Evolutionary conservation across 805 yeast genomes (phyloP), one percentile per base, ranked within the genome.

Genomic region (Tetrapisispora phaffii): DNA sequence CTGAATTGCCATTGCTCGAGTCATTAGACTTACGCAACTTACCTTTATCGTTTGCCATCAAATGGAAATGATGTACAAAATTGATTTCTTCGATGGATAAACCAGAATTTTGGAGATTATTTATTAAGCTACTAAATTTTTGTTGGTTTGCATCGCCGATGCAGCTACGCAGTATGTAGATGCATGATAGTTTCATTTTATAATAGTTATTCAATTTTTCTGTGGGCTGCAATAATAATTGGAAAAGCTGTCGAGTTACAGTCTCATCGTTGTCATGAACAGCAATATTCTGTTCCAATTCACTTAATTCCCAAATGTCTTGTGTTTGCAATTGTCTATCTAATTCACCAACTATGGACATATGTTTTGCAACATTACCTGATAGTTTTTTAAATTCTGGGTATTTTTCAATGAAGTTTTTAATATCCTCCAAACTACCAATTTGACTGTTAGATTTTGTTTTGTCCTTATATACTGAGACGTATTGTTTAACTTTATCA

Each of bases 301-400:
- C 97, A 50, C 95, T 83, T 2, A 88, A 75, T 47, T 82, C 86
- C 83, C 96, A 85, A 43, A 90, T 69, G 50, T 84, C 72, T 44
- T 72, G 69, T 19, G 64, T 57, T 28, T 80, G 77, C 34, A 93
- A 84, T 48, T 76, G 75, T 47, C 81, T 76, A 57, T 88, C 94
- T 44, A 93, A 74, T 58, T 90, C 97, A 21, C 90, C 77, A 7
- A 90, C 89, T 20, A 93, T 72, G 19, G 94, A 78, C 75, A 93
- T 88, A 64, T 93, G 98, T 57, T 90, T 93, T 26, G 94, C 76
- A 10, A 93, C 87, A 60, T 89, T 90, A 29, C 86, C 80, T 10
- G 95, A 84, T 29, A 90, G 70, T 58, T 85, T 87, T 53, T 87
- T 82, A 62, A 85, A 89, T 60, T 93, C 98, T 1, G 99, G 99